Evolutionary conservation across 352 stramenopile genomes (phyloP), one percentile per base, ranked within the genome.

Genomic region (Blastocystis hominis): DNA sequence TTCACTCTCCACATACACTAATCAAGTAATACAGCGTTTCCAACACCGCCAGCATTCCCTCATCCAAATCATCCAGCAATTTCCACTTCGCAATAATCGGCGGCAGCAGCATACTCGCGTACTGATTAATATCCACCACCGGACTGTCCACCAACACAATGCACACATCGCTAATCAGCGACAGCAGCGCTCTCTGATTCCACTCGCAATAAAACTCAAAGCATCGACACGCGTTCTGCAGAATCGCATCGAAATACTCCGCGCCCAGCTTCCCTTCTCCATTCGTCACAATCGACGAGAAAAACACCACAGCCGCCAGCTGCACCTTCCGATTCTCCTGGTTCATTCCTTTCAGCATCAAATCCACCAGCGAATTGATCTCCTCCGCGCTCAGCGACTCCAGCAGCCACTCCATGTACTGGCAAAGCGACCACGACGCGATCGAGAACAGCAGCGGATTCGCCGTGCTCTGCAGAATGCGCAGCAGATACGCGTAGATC

Each of bases 11-110:
- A 38, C 36, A 13, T 86, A 86, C 75, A 20, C 36, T 24, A 36
- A 86, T 86, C 55, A 86, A 53, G 46, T 86, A 86, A 38, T 75
- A 75, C 47, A 86, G 30, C 30, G 40, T 75, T 42, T 86, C 75
- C 62, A 86, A 50, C n/a, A 86, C 34, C 10, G 75, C 40, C 2
- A 86, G 24, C n/a, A 86, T 20, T 6, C 75, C 75, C 30, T 86
- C 75, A 38, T 86, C 75, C 17, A 86, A 40, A 36, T 86, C 75
- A 36, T 40, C 44, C 20, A 86, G 34, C 55, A 75, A 9, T 15
- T 69, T 86, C 75, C 75, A 86, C 42, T 75, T 69, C 13, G 75
- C 62, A 15, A 86, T 86, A 24, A 86, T 75, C 7, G 62, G 55
- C n/a, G 75, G 75, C 3, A 78, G 68, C 3, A 78, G 40, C 20